These are phyloP conservation scores for Metarhizium brunneum DNA, from an alignment of 2,329 filamentous ascomycete species.

Conservation along the genomic window DNA sequence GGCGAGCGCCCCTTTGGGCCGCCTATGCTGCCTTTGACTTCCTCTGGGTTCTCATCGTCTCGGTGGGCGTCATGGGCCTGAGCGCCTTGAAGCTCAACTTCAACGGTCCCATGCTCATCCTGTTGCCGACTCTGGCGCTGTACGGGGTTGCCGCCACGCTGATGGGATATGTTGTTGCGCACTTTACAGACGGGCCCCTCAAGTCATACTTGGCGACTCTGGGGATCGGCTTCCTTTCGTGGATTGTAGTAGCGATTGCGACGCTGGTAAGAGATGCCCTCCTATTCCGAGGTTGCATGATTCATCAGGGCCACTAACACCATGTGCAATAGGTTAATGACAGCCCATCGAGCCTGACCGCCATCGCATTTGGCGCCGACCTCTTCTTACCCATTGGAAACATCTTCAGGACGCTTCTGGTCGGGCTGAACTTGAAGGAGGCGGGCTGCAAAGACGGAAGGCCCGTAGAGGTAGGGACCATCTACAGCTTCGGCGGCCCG, in stretches of 20 bases:
- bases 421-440: conserved; percentile 70
- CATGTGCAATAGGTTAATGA: background rate
- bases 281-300: too few species aligned
- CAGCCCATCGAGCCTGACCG: conserved; percentile 1
- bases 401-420: conserved; percentile 59
- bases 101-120: conserved; percentile 65
- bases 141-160: conserved; percentile 69
- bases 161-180: conserved; percentile 54
- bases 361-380: conserved; percentile 10
- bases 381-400: conserved; percentile 23
- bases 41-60: conserved; percentile 53
- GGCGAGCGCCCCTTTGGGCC: conserved; percentile 67
- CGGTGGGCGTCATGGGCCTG: conserved; percentile 54
- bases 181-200: conserved; percentile 56
- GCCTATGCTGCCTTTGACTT: conserved; percentile 75
- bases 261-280: conserved; percentile 22
- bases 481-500: conserved; percentile 62
- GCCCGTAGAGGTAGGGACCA: conserved; percentile 55
- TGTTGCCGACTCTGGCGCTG: conserved; percentile 67
- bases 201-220: conserved; percentile 60
- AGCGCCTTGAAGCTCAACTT: conserved; percentile 50
- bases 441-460: conserved; percentile 57
- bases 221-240: conserved; percentile 56
- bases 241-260: conserved; percentile 59
- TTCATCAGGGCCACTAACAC: background rate